Conservation (phyloP, 176 grass and related monocot species). For the Hordeum marinum region DNA sequence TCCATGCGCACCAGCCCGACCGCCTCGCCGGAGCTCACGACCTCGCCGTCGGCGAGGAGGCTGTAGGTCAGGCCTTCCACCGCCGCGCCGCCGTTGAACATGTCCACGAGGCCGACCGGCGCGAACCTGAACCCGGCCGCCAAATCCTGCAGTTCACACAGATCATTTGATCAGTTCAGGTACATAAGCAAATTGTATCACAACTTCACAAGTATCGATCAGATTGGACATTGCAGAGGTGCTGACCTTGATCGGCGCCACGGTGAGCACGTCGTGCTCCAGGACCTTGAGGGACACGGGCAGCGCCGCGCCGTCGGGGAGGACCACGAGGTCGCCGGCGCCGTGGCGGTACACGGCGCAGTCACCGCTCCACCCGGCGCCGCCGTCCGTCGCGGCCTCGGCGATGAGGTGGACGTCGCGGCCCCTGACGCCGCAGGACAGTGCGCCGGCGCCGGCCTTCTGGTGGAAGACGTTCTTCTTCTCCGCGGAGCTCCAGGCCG, state of each 20-base stretch:
- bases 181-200: neutral
- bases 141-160: conserved; percentile 42
- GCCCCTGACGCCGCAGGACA: conserved; percentile 48
- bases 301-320: conserved; percentile 40
- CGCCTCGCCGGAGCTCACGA: conserved; percentile 9
- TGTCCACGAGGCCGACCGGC: conserved; percentile 68
- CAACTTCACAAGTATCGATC: neutral
- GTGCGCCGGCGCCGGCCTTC: conserved; percentile 39
- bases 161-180: neutral
- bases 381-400: conserved; percentile 48
- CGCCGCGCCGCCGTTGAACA: conserved; percentile 84
- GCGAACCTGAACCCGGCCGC: conserved; percentile 58
- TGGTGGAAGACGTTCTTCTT: conserved; percentile 87
- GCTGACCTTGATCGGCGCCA: conserved; percentile 83
- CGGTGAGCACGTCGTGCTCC: conserved; percentile 72
- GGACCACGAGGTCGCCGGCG: conserved; percentile 36
- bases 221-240: neutral
- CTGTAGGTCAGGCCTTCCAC: conserved; percentile 72
- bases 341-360: conserved; percentile 57
- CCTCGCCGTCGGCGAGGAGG: conserved; percentile 31
- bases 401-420: conserved; percentile 77
- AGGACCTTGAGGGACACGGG: conserved; percentile 78
- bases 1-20: conserved; percentile 66
- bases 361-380: conserved; percentile 71
- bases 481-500: conserved; percentile 81